Conservation (phyloP, 192 early-diverging fungal species). For the Oehlia diaphana region DNA sequence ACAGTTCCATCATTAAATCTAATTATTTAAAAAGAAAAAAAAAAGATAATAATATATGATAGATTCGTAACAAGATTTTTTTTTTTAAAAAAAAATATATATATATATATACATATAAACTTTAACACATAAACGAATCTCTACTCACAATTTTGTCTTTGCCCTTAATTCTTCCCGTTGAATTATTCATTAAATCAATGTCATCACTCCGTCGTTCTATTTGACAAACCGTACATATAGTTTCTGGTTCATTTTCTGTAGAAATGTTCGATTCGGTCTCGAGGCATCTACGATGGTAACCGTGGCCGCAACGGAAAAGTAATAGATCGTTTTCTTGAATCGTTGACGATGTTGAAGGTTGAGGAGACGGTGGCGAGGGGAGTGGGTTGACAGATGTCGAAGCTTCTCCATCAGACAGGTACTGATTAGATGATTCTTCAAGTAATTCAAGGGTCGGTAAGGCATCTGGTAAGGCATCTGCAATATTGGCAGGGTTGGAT, state of each 20-base stretch:
- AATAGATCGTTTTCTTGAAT: slow-evolving; percentile 42
- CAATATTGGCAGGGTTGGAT: slow-evolving; percentile 33
- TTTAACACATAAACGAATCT: neutral
- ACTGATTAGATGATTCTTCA: slow-evolving; percentile 19
- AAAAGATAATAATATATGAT: too few species aligned
- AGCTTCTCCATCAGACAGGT: slow-evolving; percentile 4
- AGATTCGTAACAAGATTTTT: neutral
- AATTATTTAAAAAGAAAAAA: neutral
- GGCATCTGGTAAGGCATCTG: slow-evolving; percentile 41
- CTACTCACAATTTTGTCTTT: slow-evolving; percentile 26
- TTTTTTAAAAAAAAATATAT: slow-evolving; percentile 5
- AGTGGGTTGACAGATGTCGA: neutral
- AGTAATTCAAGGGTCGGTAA: slow-evolving; percentile 38
- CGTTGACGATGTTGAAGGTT: neutral
- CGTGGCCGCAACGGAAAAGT: slow-evolving; percentile 56
- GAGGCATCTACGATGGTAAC: slow-evolving; percentile 54
- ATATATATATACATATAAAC: neutral
- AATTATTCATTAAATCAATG: neutral
- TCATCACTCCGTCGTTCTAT: slow-evolving; percentile 21
- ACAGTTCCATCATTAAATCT: neutral
- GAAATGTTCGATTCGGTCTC: slow-evolving; percentile 25
- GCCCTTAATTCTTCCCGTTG: slow-evolving; percentile 2
- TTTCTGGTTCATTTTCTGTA: slow-evolving; percentile 14
- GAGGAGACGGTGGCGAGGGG: neutral
- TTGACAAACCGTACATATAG: slow-evolving; percentile 25